phyloP scores from a whole-genome alignment of 2,329 filamentous ascomycete genomes.

The Calonectria crousiana region DNA sequence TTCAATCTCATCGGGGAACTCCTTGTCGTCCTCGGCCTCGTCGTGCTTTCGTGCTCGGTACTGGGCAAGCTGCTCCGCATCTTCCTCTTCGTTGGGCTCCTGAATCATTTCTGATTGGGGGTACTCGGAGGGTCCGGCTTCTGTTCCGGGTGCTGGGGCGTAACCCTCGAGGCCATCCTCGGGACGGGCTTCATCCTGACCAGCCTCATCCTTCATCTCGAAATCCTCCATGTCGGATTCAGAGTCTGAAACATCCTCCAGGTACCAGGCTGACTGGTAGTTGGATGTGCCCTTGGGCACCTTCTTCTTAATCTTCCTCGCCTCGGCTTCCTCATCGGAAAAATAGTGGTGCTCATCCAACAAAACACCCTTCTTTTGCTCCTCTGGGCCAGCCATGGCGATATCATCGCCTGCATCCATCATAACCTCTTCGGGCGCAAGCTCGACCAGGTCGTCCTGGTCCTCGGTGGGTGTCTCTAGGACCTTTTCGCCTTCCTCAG shows the following conservation, averaged over 20 bases:
- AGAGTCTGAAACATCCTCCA: slow-evolving; percentile 84
- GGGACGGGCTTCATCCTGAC: slow-evolving; percentile 72
- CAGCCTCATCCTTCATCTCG: slow-evolving; percentile 68
- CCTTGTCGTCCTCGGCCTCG: slow-evolving; percentile 89
- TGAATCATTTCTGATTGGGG: slow-evolving; percentile 94
- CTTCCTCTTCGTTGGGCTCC: slow-evolving; percentile 84
- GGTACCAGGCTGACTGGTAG: slow-evolving; percentile 95
- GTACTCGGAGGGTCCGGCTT: slow-evolving; percentile 87
- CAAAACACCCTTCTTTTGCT: slow-evolving; percentile 84
- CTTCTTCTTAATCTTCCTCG: slow-evolving; percentile 71
- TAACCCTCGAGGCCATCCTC: slow-evolving; percentile 86
- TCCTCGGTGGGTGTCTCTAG: slow-evolving; percentile 82
- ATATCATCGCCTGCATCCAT: slow-evolving; percentile 73
- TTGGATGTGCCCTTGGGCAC: slow-evolving; percentile 92
- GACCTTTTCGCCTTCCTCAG: slow-evolving; percentile 68
- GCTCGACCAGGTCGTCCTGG: slow-evolving; percentile 83
- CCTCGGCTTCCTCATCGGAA: slow-evolving; percentile 76
- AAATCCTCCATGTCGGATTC: slow-evolving; percentile 85
- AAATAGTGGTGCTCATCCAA: slow-evolving; percentile 99
- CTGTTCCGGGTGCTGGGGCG: slow-evolving; percentile 76
- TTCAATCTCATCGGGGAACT: slow-evolving; percentile 98
- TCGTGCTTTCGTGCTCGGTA: slow-evolving; percentile 83
- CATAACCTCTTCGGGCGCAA: slow-evolving; percentile 87
- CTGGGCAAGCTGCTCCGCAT: slow-evolving; percentile 80
- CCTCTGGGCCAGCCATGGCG: slow-evolving; percentile 52